Percentiles rank a stretch among this genome's conserved stretches.
These are phyloP conservation scores for Magnolia sinica DNA, from an alignment of 164 flowering plant species.

Conservation along the genomic window DNA sequence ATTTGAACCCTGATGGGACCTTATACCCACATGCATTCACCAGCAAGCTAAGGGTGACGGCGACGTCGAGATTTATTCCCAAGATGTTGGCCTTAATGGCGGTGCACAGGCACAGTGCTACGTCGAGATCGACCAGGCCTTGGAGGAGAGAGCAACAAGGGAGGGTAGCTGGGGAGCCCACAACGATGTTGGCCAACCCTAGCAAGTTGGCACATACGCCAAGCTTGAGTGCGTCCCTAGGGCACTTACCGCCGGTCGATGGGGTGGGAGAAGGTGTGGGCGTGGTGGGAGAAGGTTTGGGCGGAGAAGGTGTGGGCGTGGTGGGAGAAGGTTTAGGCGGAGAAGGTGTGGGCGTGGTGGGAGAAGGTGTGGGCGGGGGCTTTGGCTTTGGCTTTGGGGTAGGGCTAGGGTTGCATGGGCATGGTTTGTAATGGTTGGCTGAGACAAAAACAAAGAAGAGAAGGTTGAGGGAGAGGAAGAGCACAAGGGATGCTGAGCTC, in stretches of 20 bases:
- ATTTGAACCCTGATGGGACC: conserved; percentile 58
- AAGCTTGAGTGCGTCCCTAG: conserved; percentile 60
- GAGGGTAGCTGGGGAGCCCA: conserved; percentile 52
- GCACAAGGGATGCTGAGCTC: conserved; percentile 23
- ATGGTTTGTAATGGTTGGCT: conserved; percentile 5
- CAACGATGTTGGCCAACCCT: conserved; percentile 38
- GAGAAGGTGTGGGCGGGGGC: too few relatives aligned
- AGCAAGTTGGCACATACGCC: conserved; percentile 65
- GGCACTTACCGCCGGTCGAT: conserved; percentile 29
- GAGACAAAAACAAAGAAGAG: conserved; percentile 30
- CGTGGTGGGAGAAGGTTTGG: conserved; percentile 13
- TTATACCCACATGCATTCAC: conserved; percentile 58
- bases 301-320: conserved; percentile 15
- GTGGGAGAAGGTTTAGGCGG: conserved; percentile 11
- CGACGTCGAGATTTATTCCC: conserved; percentile 54
- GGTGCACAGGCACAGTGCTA: conserved; percentile 77
- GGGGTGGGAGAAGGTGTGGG: conserved; percentile 15
- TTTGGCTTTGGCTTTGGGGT: not conserved
- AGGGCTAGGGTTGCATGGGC: not conserved
- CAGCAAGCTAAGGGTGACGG: conserved; percentile 52
- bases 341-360: too few relatives aligned
- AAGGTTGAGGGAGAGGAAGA: conserved; percentile 32
- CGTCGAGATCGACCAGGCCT: conserved; percentile 70
- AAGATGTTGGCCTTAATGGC: conserved; percentile 59
- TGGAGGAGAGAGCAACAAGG: conserved; percentile 61